Evolutionary conservation across 2,329 filamentous ascomycete genomes (phyloP).

Genomic region (Cladobotryum protrusum): DNA sequence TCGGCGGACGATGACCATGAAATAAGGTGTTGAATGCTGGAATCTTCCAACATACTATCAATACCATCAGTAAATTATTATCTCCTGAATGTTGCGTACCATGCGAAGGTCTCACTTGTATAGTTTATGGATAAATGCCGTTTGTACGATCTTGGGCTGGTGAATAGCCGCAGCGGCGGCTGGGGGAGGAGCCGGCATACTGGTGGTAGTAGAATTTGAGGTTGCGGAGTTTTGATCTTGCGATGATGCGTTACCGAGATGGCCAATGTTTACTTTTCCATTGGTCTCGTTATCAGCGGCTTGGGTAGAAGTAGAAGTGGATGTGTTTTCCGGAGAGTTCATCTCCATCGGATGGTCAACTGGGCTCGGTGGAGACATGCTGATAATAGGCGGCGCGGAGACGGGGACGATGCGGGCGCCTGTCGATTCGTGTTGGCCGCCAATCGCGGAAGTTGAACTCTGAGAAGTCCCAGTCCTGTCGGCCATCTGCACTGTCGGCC

Average conservation of each 20-base stretch:
- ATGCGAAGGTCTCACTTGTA: constrained; percentile 67
- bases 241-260: constrained; percentile 31
- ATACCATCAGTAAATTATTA: background rate
- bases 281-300: constrained; percentile 37
- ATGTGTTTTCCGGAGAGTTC: constrained; percentile 44
- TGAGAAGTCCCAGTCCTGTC: constrained; percentile 46
- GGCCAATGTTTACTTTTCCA: constrained; percentile 29
- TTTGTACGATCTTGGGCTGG: constrained; percentile 96
- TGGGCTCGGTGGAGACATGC: constrained; percentile 52
- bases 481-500: constrained; percentile 44
- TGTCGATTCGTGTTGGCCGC: constrained; percentile 39
- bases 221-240: constrained; percentile 29
- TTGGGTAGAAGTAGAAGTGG: constrained; percentile 30
- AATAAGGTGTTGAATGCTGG: constrained; percentile 87
- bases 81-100: constrained; percentile 73
- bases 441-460: constrained; percentile 34
- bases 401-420: constrained; percentile 52
- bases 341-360: constrained; percentile 59
- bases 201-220: constrained; percentile 28
- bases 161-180: constrained; percentile 70
- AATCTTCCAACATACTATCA: constrained; percentile 92
- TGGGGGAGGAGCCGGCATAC: constrained; percentile 46
- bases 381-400: constrained; percentile 48
- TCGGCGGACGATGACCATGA: constrained; percentile 92
- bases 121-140: constrained; percentile 97